Conservation (phyloP, 441 rosid species). For the Isatis lusitanica region DNA sequence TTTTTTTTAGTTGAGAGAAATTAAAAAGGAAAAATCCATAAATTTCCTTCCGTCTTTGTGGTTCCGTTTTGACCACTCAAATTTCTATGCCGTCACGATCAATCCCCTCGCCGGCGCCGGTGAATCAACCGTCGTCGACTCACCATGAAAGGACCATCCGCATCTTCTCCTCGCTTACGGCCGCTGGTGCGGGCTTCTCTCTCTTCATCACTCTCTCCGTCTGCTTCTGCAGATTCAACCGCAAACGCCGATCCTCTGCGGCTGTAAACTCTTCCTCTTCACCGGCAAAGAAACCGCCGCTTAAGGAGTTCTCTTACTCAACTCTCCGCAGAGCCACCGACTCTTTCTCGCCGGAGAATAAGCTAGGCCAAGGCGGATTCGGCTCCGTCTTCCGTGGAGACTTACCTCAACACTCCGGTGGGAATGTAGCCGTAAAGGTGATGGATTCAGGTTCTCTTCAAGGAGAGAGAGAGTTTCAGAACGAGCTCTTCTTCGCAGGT, state of each 20-base stretch:
- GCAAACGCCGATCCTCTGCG: conserved; percentile 46
- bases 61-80: not conserved
- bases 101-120: conserved; percentile 37
- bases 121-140: not conserved
- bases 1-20: not conserved
- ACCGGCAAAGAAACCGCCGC: conserved; percentile 64
- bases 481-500: conserved; percentile 84
- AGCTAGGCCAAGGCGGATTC: conserved; percentile 89
- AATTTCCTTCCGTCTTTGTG: not conserved
- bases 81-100: conserved; percentile 48
- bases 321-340: conserved; percentile 74
- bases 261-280: conserved; percentile 32
- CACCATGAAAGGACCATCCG: conserved; percentile 23
- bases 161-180: conserved; percentile 43
- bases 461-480: conserved; percentile 89
- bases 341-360: conserved; percentile 62
- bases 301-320: conserved; percentile 70
- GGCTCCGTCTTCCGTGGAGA: conserved; percentile 79
- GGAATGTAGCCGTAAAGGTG: conserved; percentile 66
- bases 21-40: not conserved
- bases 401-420: conserved; percentile 34
- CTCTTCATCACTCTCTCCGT: conserved; percentile 51
- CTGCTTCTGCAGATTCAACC: conserved; percentile 68
- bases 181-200: conserved; percentile 56
- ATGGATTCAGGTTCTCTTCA: conserved; percentile 93